These are phyloP conservation scores for Citrullus amarus DNA, from an alignment of 306 rosid genomes.

Conservation along the genomic window DNA sequence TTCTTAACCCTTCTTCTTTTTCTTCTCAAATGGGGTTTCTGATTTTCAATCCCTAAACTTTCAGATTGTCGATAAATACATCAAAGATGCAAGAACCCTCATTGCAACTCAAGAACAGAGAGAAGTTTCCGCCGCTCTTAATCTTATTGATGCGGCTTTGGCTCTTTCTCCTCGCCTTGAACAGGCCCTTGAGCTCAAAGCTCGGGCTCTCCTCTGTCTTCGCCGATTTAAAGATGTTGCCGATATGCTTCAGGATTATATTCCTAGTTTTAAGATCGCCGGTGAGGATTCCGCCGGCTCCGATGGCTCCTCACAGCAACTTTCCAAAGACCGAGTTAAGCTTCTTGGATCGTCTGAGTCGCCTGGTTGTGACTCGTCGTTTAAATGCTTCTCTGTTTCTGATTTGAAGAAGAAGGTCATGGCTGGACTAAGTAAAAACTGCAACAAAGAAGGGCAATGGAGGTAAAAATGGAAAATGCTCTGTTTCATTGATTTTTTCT, in stretches of 20 bases:
- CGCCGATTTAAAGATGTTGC: conserved; percentile 83
- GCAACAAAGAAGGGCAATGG: conserved; percentile 91
- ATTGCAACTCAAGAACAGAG: conserved; percentile 59
- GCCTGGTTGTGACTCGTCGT: conserved; percentile 37
- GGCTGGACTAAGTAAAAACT: conserved; percentile 72
- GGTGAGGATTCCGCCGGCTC: conserved; percentile 48
- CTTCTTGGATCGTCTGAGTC: conserved; percentile 46
- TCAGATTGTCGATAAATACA: conserved; percentile 70
- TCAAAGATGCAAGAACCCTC: conserved; percentile 59
- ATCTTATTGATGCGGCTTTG: conserved; percentile 70
- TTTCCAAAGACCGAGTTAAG: conserved; percentile 61
- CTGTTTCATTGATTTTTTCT: conserved; percentile 35
- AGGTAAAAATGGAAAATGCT: conserved; percentile 36
- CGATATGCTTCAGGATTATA: conserved; percentile 85
- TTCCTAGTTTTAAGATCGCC: conserved; percentile 74
- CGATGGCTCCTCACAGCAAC: conserved; percentile 43
- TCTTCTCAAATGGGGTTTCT: neutral
- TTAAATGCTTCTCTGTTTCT: conserved; percentile 90
- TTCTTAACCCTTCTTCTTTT: neutral
- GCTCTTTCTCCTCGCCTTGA: conserved; percentile 63
- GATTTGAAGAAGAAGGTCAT: conserved; percentile 86
- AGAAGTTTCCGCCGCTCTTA: conserved; percentile 55
- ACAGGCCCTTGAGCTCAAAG: conserved; percentile 72
- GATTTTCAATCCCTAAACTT: neutral
- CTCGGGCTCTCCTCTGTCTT: conserved; percentile 60